Conservation (phyloP, 2,329 filamentous ascomycete genomes). For the Cercospora canescens region DNA sequence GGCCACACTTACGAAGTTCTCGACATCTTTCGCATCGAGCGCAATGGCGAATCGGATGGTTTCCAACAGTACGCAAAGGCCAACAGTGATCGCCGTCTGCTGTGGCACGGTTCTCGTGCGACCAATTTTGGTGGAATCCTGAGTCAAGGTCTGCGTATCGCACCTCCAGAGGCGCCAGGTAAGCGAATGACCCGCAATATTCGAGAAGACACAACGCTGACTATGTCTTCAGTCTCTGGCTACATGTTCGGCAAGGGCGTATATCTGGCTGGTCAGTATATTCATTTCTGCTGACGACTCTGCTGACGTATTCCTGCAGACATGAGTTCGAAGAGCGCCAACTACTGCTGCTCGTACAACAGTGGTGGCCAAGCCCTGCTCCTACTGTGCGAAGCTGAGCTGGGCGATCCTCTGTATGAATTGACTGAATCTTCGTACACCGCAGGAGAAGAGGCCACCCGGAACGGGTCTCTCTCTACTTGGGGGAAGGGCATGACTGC, state of each 20-base stretch:
- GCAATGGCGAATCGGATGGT: slow-evolving; percentile 68
- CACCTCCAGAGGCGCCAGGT: slow-evolving; percentile 76
- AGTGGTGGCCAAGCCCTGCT: slow-evolving; percentile 67
- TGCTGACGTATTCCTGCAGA: slow-evolving; percentile 33
- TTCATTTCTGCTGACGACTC: neutral
- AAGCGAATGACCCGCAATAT: slow-evolving; percentile 49
- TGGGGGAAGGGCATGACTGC: slow-evolving; percentile 67
- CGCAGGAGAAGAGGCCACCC: slow-evolving; percentile 64
- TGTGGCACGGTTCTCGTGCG: slow-evolving; percentile 84
- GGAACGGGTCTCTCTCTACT: slow-evolving; percentile 64
- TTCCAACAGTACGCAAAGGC: slow-evolving; percentile 61
- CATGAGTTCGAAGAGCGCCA: slow-evolving; percentile 80
- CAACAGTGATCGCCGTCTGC: slow-evolving; percentile 68
- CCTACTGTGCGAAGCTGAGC: slow-evolving; percentile 80
- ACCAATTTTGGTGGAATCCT: slow-evolving; percentile 89
- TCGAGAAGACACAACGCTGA: neutral
- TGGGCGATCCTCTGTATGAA: slow-evolving; percentile 73
- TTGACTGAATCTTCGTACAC: slow-evolving; percentile 59
- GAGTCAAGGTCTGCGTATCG: slow-evolving; percentile 84
- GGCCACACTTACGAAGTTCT: slow-evolving; percentile 59
- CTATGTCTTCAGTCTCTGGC: slow-evolving; percentile 8
- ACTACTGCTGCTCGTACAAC: slow-evolving; percentile 61
- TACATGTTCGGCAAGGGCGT: slow-evolving; percentile 86
- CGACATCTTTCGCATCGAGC: slow-evolving; percentile 81
- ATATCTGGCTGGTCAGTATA: slow-evolving; percentile 75